Percentiles rank a stretch among this genome's conserved stretches.
phyloP scores from a whole-genome alignment of 129 eudicot genomes.

The Deinandra increscens region DNA sequence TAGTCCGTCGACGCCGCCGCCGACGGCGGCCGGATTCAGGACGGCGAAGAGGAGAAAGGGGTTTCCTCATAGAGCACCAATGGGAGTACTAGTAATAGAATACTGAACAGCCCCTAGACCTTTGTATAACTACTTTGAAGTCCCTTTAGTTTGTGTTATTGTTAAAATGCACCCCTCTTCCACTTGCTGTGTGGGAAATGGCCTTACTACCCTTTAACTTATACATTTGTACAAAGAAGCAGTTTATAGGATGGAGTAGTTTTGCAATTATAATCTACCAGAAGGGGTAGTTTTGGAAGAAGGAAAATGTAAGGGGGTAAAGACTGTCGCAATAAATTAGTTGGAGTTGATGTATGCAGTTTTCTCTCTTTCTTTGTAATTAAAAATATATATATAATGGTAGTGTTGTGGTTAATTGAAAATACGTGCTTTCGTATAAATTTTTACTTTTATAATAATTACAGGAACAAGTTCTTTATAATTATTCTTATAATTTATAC shows the following conservation, averaged over 20 bases:
- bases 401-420: constrained; percentile 4
- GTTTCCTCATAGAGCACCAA: constrained; percentile 90
- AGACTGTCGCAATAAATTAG: constrained; percentile 16
- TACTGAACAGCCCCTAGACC: constrained; percentile 26
- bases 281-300: constrained; percentile 5
- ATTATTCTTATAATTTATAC: too few species aligned
- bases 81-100: constrained; percentile 59
- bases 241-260: constrained; percentile 1
- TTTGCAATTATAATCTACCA: background rate
- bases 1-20: constrained; percentile 86
- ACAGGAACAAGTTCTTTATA: too few species aligned
- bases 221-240: constrained; percentile 47
- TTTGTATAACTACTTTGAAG: constrained; percentile 20
- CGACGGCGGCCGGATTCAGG: constrained; percentile 40
- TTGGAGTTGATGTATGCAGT: constrained; percentile 22
- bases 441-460: too few species aligned
- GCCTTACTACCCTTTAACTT: constrained; percentile 2
- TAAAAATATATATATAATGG: constrained; percentile 8
- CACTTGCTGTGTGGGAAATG: constrained; percentile 20
- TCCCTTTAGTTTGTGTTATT: constrained; percentile 16
- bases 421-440: too few species aligned
- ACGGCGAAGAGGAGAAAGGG: constrained; percentile 85
- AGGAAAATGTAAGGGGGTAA: constrained; percentile 12
- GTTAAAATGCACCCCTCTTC: constrained; percentile 22
- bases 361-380: background rate